These are phyloP conservation scores for Magnaporthales sp. DNA, from an alignment of 2,329 filamentous ascomycete species.

Conservation along the genomic window DNA sequence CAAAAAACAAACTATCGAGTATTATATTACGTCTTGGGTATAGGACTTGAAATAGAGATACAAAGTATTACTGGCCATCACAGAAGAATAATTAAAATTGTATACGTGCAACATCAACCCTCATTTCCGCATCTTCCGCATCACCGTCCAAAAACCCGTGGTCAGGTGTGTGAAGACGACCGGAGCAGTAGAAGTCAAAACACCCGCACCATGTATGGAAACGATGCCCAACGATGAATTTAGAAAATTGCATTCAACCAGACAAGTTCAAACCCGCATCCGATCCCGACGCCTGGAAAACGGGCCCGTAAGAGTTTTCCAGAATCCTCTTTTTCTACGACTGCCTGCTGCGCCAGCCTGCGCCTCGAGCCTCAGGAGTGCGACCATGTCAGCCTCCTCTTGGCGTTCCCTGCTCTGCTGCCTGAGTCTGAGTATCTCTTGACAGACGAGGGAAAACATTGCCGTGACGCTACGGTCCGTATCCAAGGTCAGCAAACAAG, in stretches of 20 bases:
- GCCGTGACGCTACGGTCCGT: conserved; percentile 13
- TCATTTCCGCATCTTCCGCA: background rate
- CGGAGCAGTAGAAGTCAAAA: background rate
- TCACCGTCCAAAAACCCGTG: background rate
- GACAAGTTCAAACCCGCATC: background rate
- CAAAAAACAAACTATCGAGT: background rate
- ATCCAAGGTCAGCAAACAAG: background rate
- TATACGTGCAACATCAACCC: background rate
- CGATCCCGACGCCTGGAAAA: background rate
- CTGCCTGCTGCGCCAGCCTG: background rate
- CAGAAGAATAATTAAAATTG: background rate
- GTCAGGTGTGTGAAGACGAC: background rate
- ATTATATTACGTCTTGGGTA: background rate
- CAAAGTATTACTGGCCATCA: too few relatives aligned
- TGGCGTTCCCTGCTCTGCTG: conserved; percentile 15
- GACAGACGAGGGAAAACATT: conserved; percentile 23
- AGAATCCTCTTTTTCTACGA: conserved; percentile 1
- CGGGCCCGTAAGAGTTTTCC: background rate
- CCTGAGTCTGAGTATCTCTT: conserved; percentile 23
- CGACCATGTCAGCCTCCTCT: conserved; percentile 12
- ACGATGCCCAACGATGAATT: background rate
- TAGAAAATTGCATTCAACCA: background rate
- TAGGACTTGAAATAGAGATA: background rate
- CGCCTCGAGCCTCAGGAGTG: conserved; percentile 4
- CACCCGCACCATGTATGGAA: background rate